Percentiles rank a stretch among this genome's conserved stretches.
These are phyloP conservation scores for Suhomyces yuchorum DNA, from an alignment of 1,139 yeast genomes.

Conservation along the genomic window DNA sequence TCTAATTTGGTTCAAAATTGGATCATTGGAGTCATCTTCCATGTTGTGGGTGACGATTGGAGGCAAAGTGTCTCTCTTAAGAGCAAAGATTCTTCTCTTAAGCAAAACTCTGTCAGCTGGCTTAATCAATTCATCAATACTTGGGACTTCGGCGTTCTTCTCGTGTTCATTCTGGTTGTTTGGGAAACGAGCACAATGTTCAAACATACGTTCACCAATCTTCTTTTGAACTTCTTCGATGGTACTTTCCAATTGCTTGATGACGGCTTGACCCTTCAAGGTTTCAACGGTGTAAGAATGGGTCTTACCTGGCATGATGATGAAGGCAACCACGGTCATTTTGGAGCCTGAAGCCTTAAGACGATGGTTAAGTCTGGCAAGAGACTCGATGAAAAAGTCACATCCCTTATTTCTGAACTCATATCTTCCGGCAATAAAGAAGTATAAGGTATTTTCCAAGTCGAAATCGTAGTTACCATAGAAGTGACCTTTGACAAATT, in stretches of 20 bases:
- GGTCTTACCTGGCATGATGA: conserved; percentile 96
- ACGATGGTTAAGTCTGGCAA: conserved; percentile 88
- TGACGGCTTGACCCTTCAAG: conserved; percentile 93
- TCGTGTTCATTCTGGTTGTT: conserved; percentile 64
- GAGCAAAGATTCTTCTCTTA: conserved; percentile 90
- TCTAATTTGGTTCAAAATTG: conserved; percentile 88
- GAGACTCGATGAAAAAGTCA: conserved; percentile 89
- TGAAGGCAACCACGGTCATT: conserved; percentile 95
- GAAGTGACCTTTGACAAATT: conserved; percentile 94
- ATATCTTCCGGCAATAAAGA: conserved; percentile 96
- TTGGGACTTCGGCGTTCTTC: conserved; percentile 52
- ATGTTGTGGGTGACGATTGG: conserved; percentile 98
- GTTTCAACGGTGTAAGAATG: conserved; percentile 95
- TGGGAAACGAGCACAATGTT: conserved; percentile 84
- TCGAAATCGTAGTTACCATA: conserved; percentile 96
- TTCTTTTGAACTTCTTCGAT: conserved; percentile 85
- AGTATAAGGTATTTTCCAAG: conserved; percentile 88
- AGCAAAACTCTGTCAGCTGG: conserved; percentile 87
- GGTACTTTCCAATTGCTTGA: conserved; percentile 85
- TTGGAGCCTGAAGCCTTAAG: conserved; percentile 81
- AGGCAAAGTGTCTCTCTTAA: conserved; percentile 85
- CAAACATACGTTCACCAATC: conserved; percentile 86
- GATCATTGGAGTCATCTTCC: conserved; percentile 90
- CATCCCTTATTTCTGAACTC: conserved; percentile 97
- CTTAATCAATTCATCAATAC: conserved; percentile 77